Evolutionary conservation across 1,284 basidiomycete species (phyloP).

Genomic region (Ustilago bromivora): DNA sequence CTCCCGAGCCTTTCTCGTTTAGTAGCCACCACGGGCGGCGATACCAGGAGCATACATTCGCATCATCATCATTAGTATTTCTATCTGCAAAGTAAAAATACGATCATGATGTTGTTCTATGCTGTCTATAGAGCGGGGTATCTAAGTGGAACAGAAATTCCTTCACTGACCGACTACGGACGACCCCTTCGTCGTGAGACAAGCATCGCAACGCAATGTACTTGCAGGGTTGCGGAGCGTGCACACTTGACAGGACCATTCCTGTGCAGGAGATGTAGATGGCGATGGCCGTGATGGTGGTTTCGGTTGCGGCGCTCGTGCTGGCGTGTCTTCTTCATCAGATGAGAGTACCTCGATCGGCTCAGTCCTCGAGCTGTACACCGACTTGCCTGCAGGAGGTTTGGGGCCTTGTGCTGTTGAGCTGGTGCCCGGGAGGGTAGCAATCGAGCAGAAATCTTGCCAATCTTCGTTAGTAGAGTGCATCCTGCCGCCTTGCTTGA

Average conservation of each 20-base stretch:
- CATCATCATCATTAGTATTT: not conserved
- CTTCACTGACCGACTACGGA: conserved; percentile 23
- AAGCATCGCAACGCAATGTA: conserved; percentile 30
- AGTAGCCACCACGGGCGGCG: too few species aligned
- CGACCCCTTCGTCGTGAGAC: conserved; percentile 32
- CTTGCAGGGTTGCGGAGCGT: conserved; percentile 35
- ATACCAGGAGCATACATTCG: not conserved
- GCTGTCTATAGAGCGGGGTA: not conserved
- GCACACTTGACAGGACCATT: conserved; percentile 43
- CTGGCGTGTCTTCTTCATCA: conserved; percentile 26
- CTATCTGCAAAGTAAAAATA: not conserved
- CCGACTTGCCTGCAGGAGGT: not conserved
- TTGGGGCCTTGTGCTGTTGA: conserved; percentile 4
- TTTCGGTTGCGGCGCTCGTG: not conserved
- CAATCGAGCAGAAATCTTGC: conserved; percentile 39
- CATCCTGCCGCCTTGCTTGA: conserved; percentile 34
- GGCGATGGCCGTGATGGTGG: not conserved
- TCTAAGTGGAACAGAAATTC: not conserved
- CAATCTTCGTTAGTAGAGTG: conserved; percentile 42
- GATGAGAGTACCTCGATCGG: conserved; percentile 36
- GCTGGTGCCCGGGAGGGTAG: conserved; percentile 6
- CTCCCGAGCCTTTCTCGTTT: not conserved
- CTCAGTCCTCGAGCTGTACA: conserved; percentile 11
- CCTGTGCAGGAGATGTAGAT: not conserved
- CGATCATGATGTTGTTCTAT: not conserved